Conservation (phyloP, 1,284 basidiomycete species). For the Naganishia sp. region DNA sequence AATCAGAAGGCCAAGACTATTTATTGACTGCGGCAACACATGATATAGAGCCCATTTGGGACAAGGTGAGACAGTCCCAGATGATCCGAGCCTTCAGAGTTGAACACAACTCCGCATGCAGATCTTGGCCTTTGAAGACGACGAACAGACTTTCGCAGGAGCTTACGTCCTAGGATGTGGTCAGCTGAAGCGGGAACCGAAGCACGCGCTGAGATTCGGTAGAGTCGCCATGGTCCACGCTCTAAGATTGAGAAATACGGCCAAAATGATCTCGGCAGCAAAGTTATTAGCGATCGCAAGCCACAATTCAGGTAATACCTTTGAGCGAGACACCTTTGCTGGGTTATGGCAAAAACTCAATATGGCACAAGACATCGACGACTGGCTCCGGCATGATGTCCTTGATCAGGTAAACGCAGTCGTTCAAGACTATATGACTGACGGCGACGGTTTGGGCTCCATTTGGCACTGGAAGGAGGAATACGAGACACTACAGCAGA, state of each 20-base stretch:
- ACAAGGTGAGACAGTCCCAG: constrained; percentile 24
- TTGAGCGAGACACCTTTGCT: constrained; percentile 8
- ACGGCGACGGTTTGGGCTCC: not conserved
- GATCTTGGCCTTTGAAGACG: constrained; percentile 31
- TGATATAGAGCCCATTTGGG: constrained; percentile 30
- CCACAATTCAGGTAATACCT: constrained; percentile 4
- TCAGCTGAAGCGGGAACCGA: constrained; percentile 1
- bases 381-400: constrained; percentile 2
- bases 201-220: constrained; percentile 1
- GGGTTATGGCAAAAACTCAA: not conserved
- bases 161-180: constrained; percentile 22
- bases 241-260: constrained; percentile 4
- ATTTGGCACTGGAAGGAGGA: not conserved
- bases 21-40: constrained; percentile 16
- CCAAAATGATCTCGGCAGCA: constrained; percentile 5
- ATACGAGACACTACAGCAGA: not conserved
- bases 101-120: not conserved
- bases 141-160: constrained; percentile 24
- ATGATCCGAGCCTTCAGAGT: too few species aligned
- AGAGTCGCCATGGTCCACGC: constrained; percentile 12
- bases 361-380: constrained; percentile 4
- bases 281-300: constrained; percentile 12
- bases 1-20: not conserved
- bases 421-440: not conserved
- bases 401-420: not conserved